These are phyloP conservation scores for Coniochaeta sp. DNA, from an alignment of 2,329 filamentous ascomycete species.

Conservation along the genomic window DNA sequence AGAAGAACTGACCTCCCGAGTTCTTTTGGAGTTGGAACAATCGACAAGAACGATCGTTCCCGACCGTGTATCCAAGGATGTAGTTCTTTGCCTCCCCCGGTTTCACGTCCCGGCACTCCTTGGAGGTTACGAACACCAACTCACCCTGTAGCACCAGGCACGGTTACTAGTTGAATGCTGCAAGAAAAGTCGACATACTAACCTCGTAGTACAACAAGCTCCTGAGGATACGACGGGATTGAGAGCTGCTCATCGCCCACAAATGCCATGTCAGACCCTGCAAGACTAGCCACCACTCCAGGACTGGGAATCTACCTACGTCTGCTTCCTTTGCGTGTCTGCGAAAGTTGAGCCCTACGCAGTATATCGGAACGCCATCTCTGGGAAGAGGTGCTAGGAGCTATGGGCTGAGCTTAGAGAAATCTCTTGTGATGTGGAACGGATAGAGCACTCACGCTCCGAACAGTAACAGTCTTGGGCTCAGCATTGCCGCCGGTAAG, in stretches of 20 bases:
- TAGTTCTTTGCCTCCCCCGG: not conserved
- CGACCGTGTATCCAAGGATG: not conserved
- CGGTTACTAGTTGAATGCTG: not conserved
- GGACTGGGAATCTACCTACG: not conserved
- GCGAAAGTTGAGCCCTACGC: slow-evolving; percentile 6
- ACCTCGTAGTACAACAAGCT: not conserved
- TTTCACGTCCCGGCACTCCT: not conserved
- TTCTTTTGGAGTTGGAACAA: not conserved
- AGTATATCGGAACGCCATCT: too few relatives aligned
- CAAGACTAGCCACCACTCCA: not conserved
- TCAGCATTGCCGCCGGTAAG: too few relatives aligned
- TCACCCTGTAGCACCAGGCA: not conserved
- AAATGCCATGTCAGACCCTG: too few relatives aligned
- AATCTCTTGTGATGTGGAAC: too few relatives aligned
- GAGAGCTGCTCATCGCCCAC: slow-evolving; percentile 11
- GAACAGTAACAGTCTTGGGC: too few relatives aligned
- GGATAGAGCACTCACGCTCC: too few relatives aligned
- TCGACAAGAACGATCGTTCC: not conserved
- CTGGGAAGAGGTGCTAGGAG: too few relatives aligned
- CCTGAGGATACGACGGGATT: slow-evolving; percentile 36
- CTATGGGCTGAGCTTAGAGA: too few relatives aligned
- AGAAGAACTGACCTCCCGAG: not conserved
- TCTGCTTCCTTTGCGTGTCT: slow-evolving; percentile 5
- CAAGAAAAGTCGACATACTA: not conserved
- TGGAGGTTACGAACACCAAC: not conserved